These are phyloP conservation scores for Fusarium sp. DNA, from an alignment of 2,329 filamentous ascomycete species.

Conservation along the genomic window DNA sequence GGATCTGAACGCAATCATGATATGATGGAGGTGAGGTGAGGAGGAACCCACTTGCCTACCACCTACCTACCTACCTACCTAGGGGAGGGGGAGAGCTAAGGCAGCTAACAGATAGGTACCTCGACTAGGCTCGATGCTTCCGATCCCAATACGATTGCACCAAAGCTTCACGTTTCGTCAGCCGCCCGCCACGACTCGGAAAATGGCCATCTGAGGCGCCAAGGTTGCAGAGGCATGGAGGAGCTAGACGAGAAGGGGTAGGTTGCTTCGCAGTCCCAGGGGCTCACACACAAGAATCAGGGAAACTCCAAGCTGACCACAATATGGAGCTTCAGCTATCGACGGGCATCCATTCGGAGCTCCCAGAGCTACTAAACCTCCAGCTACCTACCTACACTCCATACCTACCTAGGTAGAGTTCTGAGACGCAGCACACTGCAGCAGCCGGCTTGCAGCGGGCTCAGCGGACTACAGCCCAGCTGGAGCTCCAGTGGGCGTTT, in stretches of 20 bases:
- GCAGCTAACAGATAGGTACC: slow-evolving; percentile 30
- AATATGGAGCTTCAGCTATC: not conserved
- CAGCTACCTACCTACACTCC: not conserved
- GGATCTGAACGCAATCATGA: slow-evolving; percentile 25
- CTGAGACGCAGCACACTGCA: slow-evolving; percentile 5
- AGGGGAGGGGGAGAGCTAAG: slow-evolving; percentile 13
- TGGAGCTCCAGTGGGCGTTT: not conserved
- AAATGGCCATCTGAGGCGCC: slow-evolving; percentile 31
- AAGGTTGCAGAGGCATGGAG: slow-evolving; percentile 24
- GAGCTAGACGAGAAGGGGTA: slow-evolving; percentile 4
- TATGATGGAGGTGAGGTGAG: slow-evolving; percentile 28
- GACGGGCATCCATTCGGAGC: not conserved
- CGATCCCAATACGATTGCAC: slow-evolving; percentile 34
- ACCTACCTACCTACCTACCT: not conserved
- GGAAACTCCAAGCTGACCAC: slow-evolving; percentile 4
- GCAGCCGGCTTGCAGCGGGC: slow-evolving; percentile 5
- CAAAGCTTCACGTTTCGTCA: slow-evolving; percentile 35
- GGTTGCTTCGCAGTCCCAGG: not conserved
- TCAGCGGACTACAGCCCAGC: not conserved
- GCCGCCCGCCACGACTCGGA: slow-evolving; percentile 27
- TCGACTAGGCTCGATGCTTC: slow-evolving; percentile 29
- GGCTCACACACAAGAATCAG: slow-evolving; percentile 4
- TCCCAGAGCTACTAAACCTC: not conserved
- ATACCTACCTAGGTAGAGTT: not conserved
- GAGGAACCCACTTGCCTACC: not conserved